Conservation (phyloP, 2,329 filamentous ascomycete genomes). For the Arthrobotrys megalospora region DNA sequence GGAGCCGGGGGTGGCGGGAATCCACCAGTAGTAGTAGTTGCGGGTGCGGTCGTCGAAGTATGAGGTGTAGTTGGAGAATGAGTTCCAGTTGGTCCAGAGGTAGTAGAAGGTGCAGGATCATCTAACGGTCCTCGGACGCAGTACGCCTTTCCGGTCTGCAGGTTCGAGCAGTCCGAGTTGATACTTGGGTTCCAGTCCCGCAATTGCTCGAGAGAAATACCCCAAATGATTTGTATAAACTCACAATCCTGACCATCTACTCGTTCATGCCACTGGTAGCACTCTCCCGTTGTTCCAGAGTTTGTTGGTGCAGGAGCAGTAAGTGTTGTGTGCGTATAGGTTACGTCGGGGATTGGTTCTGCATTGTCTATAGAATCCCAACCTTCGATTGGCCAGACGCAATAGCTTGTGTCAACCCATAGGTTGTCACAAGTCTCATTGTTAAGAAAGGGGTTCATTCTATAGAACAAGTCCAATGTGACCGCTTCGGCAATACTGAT, state of each 20-base stretch:
- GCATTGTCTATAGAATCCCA: conserved; percentile 19
- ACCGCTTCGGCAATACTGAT: conserved; percentile 17
- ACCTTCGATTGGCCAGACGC: conserved; percentile 24
- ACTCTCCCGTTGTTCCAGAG: conserved; percentile 5
- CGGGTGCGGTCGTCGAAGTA: background rate
- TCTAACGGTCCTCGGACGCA: conserved; percentile 26
- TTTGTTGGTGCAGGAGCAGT: conserved; percentile 23
- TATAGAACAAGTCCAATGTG: conserved; percentile 23
- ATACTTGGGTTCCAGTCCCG: conserved; percentile 17
- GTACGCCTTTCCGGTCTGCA: conserved; percentile 25
- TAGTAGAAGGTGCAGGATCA: conserved; percentile 2
- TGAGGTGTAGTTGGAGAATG: conserved; percentile 2
- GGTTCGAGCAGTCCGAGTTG: conserved; percentile 14
- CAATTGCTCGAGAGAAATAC: conserved; percentile 3
- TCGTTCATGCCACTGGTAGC: conserved; percentile 31
- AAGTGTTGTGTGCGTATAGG: conserved; percentile 18
- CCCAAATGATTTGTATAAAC: conserved; percentile 5
- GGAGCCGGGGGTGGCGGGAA: conserved; percentile 17
- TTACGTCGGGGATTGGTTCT: background rate
- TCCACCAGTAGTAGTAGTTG: background rate
- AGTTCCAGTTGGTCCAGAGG: background rate
- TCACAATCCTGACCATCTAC: conserved; percentile 9
- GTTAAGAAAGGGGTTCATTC: conserved; percentile 30
- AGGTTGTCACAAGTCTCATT: conserved; percentile 28
- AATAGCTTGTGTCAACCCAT: conserved; percentile 19